phyloP scores from a whole-genome alignment of 805 yeast species.

The Lachancea thermotolerans region DNA sequence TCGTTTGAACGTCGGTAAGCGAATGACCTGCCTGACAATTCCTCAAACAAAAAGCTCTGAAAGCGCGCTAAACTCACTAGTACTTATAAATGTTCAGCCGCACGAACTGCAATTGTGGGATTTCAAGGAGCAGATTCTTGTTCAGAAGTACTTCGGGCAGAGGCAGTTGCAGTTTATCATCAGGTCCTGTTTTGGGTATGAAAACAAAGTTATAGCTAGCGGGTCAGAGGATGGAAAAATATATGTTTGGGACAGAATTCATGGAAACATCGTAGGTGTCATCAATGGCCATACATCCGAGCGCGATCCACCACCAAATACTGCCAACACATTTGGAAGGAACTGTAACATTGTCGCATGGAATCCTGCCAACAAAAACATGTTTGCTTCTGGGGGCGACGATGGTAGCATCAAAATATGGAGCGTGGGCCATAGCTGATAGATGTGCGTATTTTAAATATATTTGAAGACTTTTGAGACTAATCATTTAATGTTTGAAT shows the following conservation, averaged over 20 bases:
- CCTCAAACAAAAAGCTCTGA: conserved; percentile 29
- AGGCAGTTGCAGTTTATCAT: conserved; percentile 63
- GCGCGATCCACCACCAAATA: conserved; percentile 11
- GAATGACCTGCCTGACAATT: conserved; percentile 57
- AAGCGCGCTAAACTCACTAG: conserved; percentile 23
- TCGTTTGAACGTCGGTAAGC: conserved; percentile 46
- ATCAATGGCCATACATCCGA: conserved; percentile 24
- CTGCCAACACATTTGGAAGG: conserved; percentile 20
- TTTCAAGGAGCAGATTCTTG: conserved; percentile 47
- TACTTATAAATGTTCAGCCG: conserved; percentile 59
- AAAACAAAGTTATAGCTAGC: conserved; percentile 64
- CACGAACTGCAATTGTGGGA: conserved; percentile 84
- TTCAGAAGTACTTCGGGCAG: conserved; percentile 65
- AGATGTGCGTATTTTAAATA: too few relatives aligned
- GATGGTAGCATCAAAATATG: conserved; percentile 66
- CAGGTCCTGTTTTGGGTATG: conserved; percentile 67
- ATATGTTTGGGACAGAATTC: conserved; percentile 70
- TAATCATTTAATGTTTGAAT: conserved; percentile 5
- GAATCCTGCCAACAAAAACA: conserved; percentile 41
- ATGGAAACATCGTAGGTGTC: conserved; percentile 54
- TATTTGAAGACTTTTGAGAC: background rate
- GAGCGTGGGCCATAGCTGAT: conserved; percentile 37
- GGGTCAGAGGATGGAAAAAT: conserved; percentile 80
- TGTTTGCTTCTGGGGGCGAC: conserved; percentile 84
- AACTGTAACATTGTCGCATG: conserved; percentile 74